Evolutionary conservation across 1,139 yeast genomes (phyloP).

Genomic region (Blastobotrys buckinghamii): DNA sequence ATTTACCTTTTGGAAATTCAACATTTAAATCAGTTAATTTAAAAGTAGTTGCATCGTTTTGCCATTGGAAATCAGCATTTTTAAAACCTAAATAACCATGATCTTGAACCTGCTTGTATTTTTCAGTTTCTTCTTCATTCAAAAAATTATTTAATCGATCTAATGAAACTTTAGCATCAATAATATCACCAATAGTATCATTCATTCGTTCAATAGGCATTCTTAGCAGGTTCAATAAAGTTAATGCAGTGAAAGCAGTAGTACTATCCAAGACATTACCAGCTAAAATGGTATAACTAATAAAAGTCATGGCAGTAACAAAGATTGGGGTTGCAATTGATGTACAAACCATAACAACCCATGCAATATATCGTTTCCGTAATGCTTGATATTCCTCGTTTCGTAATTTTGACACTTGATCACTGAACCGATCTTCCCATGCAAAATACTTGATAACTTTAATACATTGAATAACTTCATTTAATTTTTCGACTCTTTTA

Average conservation of each 20-base stretch:
- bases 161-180: slow-evolving; percentile 82
- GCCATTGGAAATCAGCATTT: slow-evolving; percentile 79
- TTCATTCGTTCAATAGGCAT: slow-evolving; percentile 83
- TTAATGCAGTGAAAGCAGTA: slow-evolving; percentile 82
- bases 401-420: slow-evolving; percentile 64
- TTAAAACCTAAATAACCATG: slow-evolving; percentile 59
- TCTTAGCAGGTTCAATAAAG: slow-evolving; percentile 76
- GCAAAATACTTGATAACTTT: slow-evolving; percentile 93
- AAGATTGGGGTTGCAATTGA: slow-evolving; percentile 67
- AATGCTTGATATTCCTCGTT: slow-evolving; percentile 60
- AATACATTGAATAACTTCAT: slow-evolving; percentile 89
- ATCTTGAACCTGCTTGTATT: slow-evolving; percentile 46
- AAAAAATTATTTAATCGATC: slow-evolving; percentile 80
- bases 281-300: slow-evolving; percentile 66
- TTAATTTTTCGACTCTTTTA: slow-evolving; percentile 82
- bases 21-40: slow-evolving; percentile 36
- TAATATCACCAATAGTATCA: slow-evolving; percentile 75
- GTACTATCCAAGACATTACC: slow-evolving; percentile 75
- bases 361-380: slow-evolving; percentile 65
- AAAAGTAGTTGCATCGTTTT: neutral
- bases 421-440: slow-evolving; percentile 84
- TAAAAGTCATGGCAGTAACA: slow-evolving; percentile 73
- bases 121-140: slow-evolving; percentile 71
- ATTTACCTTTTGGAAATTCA: slow-evolving; percentile 63
- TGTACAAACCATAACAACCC: slow-evolving; percentile 34